Evolutionary conservation across 495 filamentous ascomycete species (phyloP).

Genomic region (Immersiella caudata): DNA sequence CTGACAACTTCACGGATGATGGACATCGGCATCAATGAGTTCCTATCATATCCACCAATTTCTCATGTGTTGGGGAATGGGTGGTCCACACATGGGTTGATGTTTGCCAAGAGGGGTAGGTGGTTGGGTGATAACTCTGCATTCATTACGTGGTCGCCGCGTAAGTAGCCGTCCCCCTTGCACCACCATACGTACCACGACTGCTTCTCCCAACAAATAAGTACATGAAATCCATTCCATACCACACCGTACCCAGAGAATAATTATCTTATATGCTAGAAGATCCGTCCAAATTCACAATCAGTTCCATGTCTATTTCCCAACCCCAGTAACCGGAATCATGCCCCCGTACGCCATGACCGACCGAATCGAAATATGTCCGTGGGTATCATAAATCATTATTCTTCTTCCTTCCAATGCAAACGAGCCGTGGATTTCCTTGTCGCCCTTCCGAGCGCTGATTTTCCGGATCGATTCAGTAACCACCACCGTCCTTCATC

Average conservation of each 20-base stretch:
- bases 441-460: not conserved
- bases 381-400: constrained; percentile 12
- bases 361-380: not conserved
- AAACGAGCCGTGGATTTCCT: too few species aligned
- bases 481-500: constrained; percentile 40
- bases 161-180: not conserved
- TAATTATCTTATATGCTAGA: not conserved
- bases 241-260: not conserved
- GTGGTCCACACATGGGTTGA: too few species aligned
- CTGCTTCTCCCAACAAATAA: not conserved
- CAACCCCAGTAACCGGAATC: not conserved
- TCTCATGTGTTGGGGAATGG: too few species aligned
- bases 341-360: not conserved
- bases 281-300: not conserved
- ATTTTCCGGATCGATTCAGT: constrained; percentile 3
- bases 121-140: not conserved
- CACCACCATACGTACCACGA: not conserved
- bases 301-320: not conserved
- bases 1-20: too few species aligned
- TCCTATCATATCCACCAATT: too few species aligned
- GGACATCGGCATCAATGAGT: too few species aligned
- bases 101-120: not conserved
- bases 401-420: not conserved
- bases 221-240: not conserved
- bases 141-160: constrained; percentile 11